These are phyloP conservation scores for Ophiocordyceps australis DNA, from an alignment of 2,329 filamentous ascomycete species.

Conservation along the genomic window DNA sequence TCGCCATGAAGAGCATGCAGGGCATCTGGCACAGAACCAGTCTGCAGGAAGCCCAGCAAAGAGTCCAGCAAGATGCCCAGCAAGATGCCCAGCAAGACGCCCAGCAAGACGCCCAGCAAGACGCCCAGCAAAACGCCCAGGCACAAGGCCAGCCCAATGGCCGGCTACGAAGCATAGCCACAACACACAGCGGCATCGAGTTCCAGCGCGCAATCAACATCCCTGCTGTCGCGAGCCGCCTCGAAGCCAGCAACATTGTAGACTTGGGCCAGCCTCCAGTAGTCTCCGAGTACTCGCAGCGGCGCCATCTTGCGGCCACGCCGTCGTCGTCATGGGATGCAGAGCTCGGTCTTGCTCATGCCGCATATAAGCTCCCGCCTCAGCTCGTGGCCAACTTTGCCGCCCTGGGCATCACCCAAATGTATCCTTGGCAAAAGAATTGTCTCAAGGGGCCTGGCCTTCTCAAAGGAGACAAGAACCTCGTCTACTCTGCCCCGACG, in stretches of 20 bases:
- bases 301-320: slow-evolving; percentile 30
- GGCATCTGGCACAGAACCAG: slow-evolving; percentile 30
- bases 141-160: too few species aligned
- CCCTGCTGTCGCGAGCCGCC: slow-evolving; percentile 10
- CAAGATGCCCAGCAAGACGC: too few species aligned
- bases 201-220: slow-evolving; percentile 16
- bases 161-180: too few species aligned
- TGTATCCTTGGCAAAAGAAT: slow-evolving; percentile 66
- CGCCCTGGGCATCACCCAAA: slow-evolving; percentile 47
- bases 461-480: slow-evolving; percentile 44
- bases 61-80: too few species aligned
- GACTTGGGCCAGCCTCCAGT: slow-evolving; percentile 7
- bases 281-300: slow-evolving; percentile 37
- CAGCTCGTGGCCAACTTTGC: slow-evolving; percentile 46
- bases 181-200: slow-evolving; percentile 5
- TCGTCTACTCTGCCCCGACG: slow-evolving; percentile 67
- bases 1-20: slow-evolving; percentile 19
- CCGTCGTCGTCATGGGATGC: slow-evolving; percentile 32
- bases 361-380: slow-evolving; percentile 41
- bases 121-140: too few species aligned
- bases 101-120: too few species aligned
- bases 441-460: slow-evolving; percentile 52
- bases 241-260: slow-evolving; percentile 27
- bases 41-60: slow-evolving; percentile 25
- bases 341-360: slow-evolving; percentile 42